These are phyloP conservation scores for Amoeboradix gromovi DNA, from an alignment of 371 early-diverging fungal genomes.

Conservation along the genomic window DNA sequence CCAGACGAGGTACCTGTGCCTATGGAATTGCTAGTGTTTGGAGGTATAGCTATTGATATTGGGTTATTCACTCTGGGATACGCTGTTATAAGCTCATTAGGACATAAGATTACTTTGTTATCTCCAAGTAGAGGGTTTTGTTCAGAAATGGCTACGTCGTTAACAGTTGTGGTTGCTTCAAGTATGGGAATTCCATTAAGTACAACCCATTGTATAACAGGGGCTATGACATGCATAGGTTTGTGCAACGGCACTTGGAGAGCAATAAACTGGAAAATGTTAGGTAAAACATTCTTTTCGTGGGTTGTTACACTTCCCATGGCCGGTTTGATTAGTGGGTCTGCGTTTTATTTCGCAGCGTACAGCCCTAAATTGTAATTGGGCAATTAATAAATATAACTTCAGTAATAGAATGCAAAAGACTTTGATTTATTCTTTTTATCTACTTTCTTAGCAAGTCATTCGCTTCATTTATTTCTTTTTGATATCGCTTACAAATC, in stretches of 20 bases:
- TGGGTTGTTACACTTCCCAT: conserved; percentile 52
- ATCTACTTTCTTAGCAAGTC: too few species aligned
- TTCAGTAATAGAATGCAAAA: too few species aligned
- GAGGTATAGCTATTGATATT: conserved; percentile 45
- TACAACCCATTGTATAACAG: conserved; percentile 62
- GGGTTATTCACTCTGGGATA: conserved; percentile 41
- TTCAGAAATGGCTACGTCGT: conserved; percentile 46
- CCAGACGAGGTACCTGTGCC: conserved; percentile 18
- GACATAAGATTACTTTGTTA: conserved; percentile 52
- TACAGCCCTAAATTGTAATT: too few species aligned
- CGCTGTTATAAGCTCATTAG: conserved; percentile 32
- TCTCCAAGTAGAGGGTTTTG: conserved; percentile 55
- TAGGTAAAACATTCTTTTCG: conserved; percentile 31
- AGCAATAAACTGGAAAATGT: conserved; percentile 47
- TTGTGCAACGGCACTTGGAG: conserved; percentile 34
- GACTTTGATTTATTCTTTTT: too few species aligned
- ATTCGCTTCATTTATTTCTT: too few species aligned
- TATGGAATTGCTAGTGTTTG: conserved; percentile 41
- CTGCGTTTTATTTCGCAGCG: too few species aligned
- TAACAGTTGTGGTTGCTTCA: conserved; percentile 56
- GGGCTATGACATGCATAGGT: conserved; percentile 48
- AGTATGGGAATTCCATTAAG: conserved; percentile 49
- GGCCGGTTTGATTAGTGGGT: conserved; percentile 37
- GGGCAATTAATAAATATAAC: too few species aligned
- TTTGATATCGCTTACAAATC: too few species aligned